These are phyloP conservation scores for Casuarina glauca DNA, from an alignment of 306 rosid species.

Conservation along the genomic window DNA sequence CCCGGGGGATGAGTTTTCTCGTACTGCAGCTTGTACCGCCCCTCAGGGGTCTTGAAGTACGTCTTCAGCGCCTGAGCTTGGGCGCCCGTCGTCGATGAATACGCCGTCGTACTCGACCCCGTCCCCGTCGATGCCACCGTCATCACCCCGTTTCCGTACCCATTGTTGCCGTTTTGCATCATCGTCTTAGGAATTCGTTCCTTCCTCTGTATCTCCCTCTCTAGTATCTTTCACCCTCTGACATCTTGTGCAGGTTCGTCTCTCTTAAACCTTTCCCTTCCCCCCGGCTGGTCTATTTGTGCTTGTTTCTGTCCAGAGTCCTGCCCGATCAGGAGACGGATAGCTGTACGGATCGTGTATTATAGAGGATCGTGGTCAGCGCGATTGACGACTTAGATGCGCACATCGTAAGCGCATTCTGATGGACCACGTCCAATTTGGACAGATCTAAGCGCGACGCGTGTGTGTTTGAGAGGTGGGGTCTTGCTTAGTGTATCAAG, in stretches of 20 bases:
- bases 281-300: neutral
- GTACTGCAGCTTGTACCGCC: constrained; percentile 89
- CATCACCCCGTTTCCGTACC: constrained; percentile 16
- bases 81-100: constrained; percentile 41
- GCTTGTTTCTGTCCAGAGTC: neutral
- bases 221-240: neutral
- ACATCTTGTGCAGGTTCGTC: neutral
- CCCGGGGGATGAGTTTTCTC: constrained; percentile 94
- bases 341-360: too few relatives aligned
- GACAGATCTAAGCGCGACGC: neutral
- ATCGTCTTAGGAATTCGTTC: neutral
- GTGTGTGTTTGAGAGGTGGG: neutral
- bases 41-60: constrained; percentile 96
- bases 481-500: too few relatives aligned
- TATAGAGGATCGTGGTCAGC: neutral
- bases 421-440: too few relatives aligned
- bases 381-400: neutral
- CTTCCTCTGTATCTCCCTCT: neutral
- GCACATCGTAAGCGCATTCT: neutral
- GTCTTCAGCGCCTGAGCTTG: constrained; percentile 84
- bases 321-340: neutral
- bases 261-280: neutral
- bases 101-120: constrained; percentile 52
- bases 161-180: constrained; percentile 11
- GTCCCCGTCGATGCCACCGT: constrained; percentile 16